A percentile compares a stretch with the other conserved stretches of the same genome.
Evolutionary conservation across 306 rosid species (phyloP).

Genomic region (Malus fusca): DNA sequence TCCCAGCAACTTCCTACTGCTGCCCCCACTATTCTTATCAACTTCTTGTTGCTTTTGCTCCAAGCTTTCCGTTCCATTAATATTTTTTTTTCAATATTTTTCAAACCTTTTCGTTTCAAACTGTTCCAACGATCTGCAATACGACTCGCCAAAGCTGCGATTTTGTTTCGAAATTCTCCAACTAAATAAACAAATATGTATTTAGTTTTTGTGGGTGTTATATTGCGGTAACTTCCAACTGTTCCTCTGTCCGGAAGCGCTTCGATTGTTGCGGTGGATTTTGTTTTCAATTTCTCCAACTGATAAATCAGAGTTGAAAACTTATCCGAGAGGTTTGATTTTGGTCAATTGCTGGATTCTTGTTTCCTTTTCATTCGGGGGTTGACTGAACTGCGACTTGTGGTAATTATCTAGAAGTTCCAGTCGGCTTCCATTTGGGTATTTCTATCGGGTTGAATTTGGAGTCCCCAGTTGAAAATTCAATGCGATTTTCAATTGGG

Average conservation of each 20-base stretch:
- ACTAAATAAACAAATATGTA: slow-evolving; percentile 14
- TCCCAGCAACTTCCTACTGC: slow-evolving; percentile 8
- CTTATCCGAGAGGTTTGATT: neutral
- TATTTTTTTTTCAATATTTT: neutral
- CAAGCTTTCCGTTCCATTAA: slow-evolving; percentile 22
- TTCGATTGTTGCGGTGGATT: slow-evolving; percentile 2
- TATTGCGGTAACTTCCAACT: slow-evolving; percentile 5
- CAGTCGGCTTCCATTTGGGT: neutral
- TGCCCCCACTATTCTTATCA: neutral
- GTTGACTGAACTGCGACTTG: slow-evolving; percentile 6
- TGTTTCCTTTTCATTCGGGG: neutral
- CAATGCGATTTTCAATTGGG: neutral
- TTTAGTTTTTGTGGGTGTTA: neutral
- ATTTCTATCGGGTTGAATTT: slow-evolving; percentile 3
- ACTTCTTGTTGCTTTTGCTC: slow-evolving; percentile 33
- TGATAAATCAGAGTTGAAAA: neutral
- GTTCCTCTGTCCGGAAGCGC: neutral
- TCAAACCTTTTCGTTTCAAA: neutral
- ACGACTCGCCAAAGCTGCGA: slow-evolving; percentile 10
- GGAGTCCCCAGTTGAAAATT: neutral
- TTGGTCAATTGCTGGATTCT: neutral
- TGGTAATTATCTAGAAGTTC: neutral
- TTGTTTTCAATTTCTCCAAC: neutral
- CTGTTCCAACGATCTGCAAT: slow-evolving; percentile 2
- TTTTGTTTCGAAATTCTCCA: slow-evolving; percentile 9